Conservation (phyloP, 148 eudicot species). For the Vaccinium corymbosum region DNA sequence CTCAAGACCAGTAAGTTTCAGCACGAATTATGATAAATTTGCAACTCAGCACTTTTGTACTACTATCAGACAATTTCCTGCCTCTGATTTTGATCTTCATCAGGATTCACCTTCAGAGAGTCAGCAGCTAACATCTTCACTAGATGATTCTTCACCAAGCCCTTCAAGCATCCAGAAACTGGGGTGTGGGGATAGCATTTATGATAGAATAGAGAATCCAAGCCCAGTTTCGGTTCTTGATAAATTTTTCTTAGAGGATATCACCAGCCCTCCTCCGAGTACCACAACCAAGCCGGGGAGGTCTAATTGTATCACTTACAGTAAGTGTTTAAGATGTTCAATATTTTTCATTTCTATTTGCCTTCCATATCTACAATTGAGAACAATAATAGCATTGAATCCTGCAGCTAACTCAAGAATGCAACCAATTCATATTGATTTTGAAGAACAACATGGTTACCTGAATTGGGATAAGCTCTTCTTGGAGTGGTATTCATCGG, state of each 20-base stretch:
- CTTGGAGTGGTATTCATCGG: conserved; percentile 9
- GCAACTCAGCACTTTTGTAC: background rate
- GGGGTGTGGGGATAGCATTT: conserved; percentile 8
- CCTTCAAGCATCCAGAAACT: background rate
- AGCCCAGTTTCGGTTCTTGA: conserved; percentile 50
- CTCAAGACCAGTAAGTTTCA: conserved; percentile 17
- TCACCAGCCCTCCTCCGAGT: conserved; percentile 33
- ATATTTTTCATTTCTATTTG: background rate
- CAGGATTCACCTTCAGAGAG: conserved; percentile 23
- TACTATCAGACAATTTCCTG: background rate
- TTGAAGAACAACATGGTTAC: conserved; percentile 24
- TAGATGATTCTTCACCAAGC: conserved; percentile 21
- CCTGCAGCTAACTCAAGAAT: conserved; percentile 27
- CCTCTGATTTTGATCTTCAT: background rate
- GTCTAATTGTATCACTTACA: background rate
- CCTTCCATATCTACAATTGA: background rate
- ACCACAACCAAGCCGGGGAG: conserved; percentile 20
- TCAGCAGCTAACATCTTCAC: conserved; percentile 8
- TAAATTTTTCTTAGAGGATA: conserved; percentile 28
- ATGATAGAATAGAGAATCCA: conserved; percentile 25
- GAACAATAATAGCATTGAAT: background rate
- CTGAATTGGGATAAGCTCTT: conserved; percentile 31
- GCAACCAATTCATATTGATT: conserved; percentile 34
- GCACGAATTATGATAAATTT: background rate
- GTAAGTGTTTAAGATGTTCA: background rate